A percentile compares a stretch with the other conserved stretches of the same genome.
Conservation (phyloP, 1,284 basidiomycete genomes). For the Blastosporella zonata region DNA sequence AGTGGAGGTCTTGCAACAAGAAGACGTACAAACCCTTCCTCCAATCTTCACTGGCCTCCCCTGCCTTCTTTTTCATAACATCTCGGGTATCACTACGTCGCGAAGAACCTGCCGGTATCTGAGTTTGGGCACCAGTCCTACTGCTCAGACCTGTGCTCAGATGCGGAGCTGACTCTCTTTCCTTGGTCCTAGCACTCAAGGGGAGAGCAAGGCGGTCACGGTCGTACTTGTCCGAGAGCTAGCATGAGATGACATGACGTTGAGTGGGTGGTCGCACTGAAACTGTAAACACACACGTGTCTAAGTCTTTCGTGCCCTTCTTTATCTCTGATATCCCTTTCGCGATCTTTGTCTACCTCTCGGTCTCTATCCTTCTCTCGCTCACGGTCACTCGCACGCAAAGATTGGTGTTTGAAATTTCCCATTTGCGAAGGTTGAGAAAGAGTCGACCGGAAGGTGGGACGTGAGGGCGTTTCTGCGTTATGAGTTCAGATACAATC, state of each 20-base stretch:
- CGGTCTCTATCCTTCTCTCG: constrained; percentile 44
- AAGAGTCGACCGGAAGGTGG: constrained; percentile 66
- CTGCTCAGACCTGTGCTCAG: constrained; percentile 43
- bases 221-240: constrained; percentile 85
- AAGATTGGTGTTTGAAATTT: constrained; percentile 81
- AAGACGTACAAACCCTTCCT: constrained; percentile 56
- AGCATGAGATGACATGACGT: constrained; percentile 9
- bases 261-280: constrained; percentile 9
- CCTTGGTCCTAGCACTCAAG: constrained; percentile 53
- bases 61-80: constrained; percentile 60
- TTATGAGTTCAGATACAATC: constrained; percentile 13
- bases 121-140: constrained; percentile 40
- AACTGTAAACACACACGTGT: constrained; percentile 47
- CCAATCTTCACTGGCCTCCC: constrained; percentile 77
- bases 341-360: constrained; percentile 57
- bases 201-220: constrained; percentile 68
- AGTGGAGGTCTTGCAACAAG: constrained; percentile 15
- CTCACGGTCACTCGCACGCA: constrained; percentile 66
- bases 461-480: constrained; percentile 53
- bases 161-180: constrained; percentile 68
- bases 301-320: constrained; percentile 75
- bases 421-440: constrained; percentile 86
- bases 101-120: constrained; percentile 35
- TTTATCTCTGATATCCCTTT: constrained; percentile 63
- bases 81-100: constrained; percentile 60